Evolutionary conservation across 202 grass and related monocot genomes (phyloP), one percentile per base, ranked within the genome.

Genomic region (Zizania palustris): DNA sequence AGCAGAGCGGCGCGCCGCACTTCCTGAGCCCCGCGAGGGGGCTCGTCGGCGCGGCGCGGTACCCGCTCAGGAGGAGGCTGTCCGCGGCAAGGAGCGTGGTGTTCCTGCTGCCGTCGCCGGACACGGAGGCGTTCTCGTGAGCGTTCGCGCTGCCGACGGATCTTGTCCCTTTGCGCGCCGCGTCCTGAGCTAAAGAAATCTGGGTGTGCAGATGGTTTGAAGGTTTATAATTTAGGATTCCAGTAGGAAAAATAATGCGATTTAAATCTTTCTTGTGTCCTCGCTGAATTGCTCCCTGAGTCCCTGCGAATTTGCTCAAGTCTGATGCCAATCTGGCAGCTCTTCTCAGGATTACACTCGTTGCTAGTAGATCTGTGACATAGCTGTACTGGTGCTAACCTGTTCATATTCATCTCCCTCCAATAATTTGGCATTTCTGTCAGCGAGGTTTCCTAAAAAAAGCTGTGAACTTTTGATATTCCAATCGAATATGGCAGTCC

Each of bases 31-130:
- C 82, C n/a, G 9, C 64, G 51, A 59, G 76, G 51, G 76, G 84
- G 14, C 9, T 46, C 16, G 77, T 74, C 34, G 63, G 70, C 40
- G 73, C 7, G 1, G 74, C 74, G 11, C 76, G 86, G 65, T 96
- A 85, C 67, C 86, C 85, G 55, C 80, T 87, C 42, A 83, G 92
- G 44, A 83, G 85, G 71, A 96, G 90, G 58, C 75, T 96, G 33
- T 78, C 70, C 1, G 92, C 92, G 3, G 76, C 92, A 49, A 74
- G 84, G 81, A 36, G 63, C 65, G 80, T 87, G 51, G 62, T 82
- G 55, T 92, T 92, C 60, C 65, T 72, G 10, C 78, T 78, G n/a
- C 78, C 92, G 80, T 46, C 80, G 65, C 43, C 62, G 78, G 53
- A 37, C 37, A 63, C 15, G 77, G 77, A 43, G 43, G 54, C 56